Evolutionary conservation across 2,329 filamentous ascomycete genomes (phyloP), one percentile per base, ranked within the genome.

Genomic region (Aspergillus brasiliensis): DNA sequence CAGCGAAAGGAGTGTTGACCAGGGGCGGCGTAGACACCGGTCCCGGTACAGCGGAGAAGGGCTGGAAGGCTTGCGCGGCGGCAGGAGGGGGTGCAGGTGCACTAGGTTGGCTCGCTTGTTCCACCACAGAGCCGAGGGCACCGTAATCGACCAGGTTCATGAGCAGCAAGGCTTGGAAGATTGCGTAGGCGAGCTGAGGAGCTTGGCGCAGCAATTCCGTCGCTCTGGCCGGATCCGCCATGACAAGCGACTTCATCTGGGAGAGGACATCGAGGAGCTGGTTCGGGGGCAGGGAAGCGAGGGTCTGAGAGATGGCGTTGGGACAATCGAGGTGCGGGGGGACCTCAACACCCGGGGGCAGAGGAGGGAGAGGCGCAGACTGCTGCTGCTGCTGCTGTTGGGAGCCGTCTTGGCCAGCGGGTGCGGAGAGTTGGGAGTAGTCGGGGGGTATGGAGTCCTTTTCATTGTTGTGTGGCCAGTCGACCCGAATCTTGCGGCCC

Each of bases 381-480:
- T 77, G 67, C 15, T 49, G 46, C 28, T 55, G 23, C 15, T 44
- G 52, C 21, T 15, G 38, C n/a, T 28, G 52, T 13, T 42, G 31
- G 0, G 40, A 19, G 40, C 40, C 40, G 21, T 44, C 40, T 17
- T 27, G 52, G 23, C 11, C 8, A 19, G n/a, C 15, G 38, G 31
- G 38, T 3, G 10, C 23, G 7, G 27, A 28, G 25, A 44, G n/a
- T 11, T 55, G 23, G 21, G 37, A 77, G 66, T 80, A 82, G 69
- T 84, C 82, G 31, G 74, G 73, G 11, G 78, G 78, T 8, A 81
- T 86, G 58, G 90, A 87, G 62, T 88, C 88, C 63, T 87, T 89
- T 67, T 89, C 89, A 65, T 92, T 91, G 75, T 97, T 94, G 76
- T 97, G 96, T 60, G 91, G 95, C 78, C 96, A 99, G 77, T 98